Base-by-base conservation (phyloP, 2,329 filamentous ascomycete genomes). In the Xylariaceae sp. region DNA sequence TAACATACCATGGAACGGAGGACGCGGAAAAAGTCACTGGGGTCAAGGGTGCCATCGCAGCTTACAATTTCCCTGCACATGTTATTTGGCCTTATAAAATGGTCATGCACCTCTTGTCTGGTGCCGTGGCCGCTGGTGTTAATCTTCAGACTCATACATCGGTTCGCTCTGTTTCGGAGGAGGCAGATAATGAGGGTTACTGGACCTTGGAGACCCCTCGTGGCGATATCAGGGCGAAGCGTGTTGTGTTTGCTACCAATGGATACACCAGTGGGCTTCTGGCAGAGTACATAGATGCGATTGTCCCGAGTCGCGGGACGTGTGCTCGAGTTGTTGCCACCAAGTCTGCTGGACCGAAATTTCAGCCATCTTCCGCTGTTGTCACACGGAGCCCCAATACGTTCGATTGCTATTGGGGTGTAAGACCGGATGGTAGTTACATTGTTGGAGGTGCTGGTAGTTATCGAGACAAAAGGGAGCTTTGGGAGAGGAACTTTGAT, bases 211-310 rank as follows among this genome's bases (percentile, higher is more conserved):
- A 72, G 10, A 87, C 84, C 3, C 63, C 72, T 0, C 75, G 84
- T 17, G 86, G 85, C 11, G 63, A 55, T 0, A 76, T 86, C 47
- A 65, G 60, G 10, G 74, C 86, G 1, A 73, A 71, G 22, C 77
- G 76, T 33, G 72, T 89, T 13, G 70, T 89, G 16, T 74, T 87
- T 41, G 84, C 86, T 14, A 88, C 83, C 1, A 89, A 89, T 59
- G 86, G 73, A 12, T 88, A 88, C 65, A 87, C 84, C 0, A 78
- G 82, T 1, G 75, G 78, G 12, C 65, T 89, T 6, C 69, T 84
- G 1, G 83, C 83, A 0, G 65, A 76, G 49, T 87, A 86, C 63
- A 68, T 73, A 6, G 75, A 78, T 53, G 77, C 81, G 10, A 87
- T 89, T 53, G 75, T 86, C 9, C 86, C 86, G 0, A 76, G 80